Base-by-base conservation (phyloP, 2,329 filamentous ascomycete genomes). In the Blastomyces parvus region DNA sequence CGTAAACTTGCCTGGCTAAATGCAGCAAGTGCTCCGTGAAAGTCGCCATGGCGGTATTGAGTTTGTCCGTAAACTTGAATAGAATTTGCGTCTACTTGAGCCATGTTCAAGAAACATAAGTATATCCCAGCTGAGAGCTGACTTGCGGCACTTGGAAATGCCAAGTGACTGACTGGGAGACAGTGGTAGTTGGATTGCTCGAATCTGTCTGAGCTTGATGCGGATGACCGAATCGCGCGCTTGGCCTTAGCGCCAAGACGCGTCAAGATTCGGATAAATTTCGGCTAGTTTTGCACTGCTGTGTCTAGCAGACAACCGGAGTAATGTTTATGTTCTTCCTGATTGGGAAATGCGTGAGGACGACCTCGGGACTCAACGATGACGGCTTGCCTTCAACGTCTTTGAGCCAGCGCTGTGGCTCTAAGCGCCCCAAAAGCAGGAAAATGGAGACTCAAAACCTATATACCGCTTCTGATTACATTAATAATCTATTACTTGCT, bases 401-500 rank as follows among this genome's bases (percentile, higher is more conserved):
- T n/a, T n/a, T 52, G 61, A 13, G 22, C 59, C 55, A 58, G 19
- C 38, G 8, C 50, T 19, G 50, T 55, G 53, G 58, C 17, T 65
- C 33, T n/a, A 50, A 40, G 42, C 36, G 13, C 19, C 27, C 46
- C 1, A 40, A 19, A 44, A 60, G 1, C 22, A 50, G 9, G 46
- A 57, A 69, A 70, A 80, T 80, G 78, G 78, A 80, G 67, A 66
- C 73, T 50, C 72, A 76, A 56, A 85, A 82, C 70, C 75, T 87
- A 64, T 80, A 84, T 66, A 83, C 83, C 53, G 85, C 85, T 30
- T 85, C 85, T 38, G 80, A 79, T 7, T 87, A 88, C 71, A 79
- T 88, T 66, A 87, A 88, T 74, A 87, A 87, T 66, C 76, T 87
- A 6, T 76, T 87, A 25, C 79, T 87, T n/a, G 84, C 85, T 8